Evolutionary conservation across 148 eudicot species (phyloP).

Genomic region (Gaultheria prostrata): DNA sequence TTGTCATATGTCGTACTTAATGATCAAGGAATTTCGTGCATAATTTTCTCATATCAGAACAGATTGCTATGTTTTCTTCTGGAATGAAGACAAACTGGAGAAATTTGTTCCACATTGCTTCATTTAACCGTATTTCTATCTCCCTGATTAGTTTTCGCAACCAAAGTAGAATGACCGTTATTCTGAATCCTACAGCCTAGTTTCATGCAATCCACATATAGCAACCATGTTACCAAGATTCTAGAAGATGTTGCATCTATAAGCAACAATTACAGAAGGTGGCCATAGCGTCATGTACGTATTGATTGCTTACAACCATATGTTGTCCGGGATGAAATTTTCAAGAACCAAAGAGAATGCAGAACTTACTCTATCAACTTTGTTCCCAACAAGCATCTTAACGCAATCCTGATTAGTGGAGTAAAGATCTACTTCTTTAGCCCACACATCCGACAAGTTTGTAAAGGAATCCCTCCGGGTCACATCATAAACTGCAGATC

Average conservation of each 20-base stretch:
- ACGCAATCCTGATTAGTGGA: conserved; percentile 83
- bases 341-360: conserved; percentile 17
- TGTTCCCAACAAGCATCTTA: conserved; percentile 98
- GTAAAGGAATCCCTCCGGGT: conserved; percentile 89
- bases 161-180: background rate
- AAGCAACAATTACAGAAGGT: background rate
- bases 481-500: conserved; percentile 79
- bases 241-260: background rate
- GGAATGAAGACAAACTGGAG: background rate
- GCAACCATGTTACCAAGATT: background rate
- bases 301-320: background rate
- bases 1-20: background rate
- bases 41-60: background rate
- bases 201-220: background rate
- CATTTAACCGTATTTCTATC: background rate
- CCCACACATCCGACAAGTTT: conserved; percentile 91
- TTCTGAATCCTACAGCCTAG: background rate
- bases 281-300: background rate
- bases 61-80: background rate
- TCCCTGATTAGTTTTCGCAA: background rate
- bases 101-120: background rate
- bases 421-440: conserved; percentile 86
- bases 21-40: background rate
- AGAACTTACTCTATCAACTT: conserved; percentile 81
- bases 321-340: background rate